These are phyloP conservation scores for Garcia nutans DNA, from an alignment of 345 rosid genomes.

Conservation along the genomic window DNA sequence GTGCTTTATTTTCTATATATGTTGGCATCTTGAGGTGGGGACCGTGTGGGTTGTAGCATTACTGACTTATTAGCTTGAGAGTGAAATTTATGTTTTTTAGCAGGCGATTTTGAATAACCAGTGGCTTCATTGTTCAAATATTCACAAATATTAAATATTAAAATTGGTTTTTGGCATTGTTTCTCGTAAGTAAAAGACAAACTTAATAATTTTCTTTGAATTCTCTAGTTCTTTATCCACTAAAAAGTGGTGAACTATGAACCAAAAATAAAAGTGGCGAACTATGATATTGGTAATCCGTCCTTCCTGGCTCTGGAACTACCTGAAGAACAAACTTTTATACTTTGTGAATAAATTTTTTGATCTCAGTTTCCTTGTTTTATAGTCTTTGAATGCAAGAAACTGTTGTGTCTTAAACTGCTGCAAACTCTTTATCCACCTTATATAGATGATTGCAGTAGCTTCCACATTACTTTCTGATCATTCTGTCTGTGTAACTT, in stretches of 20 bases:
- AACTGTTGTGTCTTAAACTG: neutral
- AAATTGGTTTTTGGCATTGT: too few species aligned
- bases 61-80: neutral
- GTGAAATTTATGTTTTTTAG: neutral
- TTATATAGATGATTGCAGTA: too few species aligned
- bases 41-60: neutral
- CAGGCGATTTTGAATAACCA: neutral
- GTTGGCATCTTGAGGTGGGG: neutral
- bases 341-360: too few species aligned
- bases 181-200: neutral
- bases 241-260: neutral
- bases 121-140: neutral
- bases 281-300: neutral
- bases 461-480: too few species aligned
- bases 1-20: neutral
- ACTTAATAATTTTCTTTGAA: neutral
- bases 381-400: neutral
- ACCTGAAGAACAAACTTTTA: neutral
- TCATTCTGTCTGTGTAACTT: too few species aligned
- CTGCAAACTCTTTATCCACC: neutral
- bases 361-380: too few species aligned
- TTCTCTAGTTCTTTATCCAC: neutral
- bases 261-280: too few species aligned
- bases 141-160: neutral
- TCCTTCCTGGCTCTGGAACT: neutral